Base-by-base conservation (phyloP, 2,329 filamentous ascomycete genomes). In the Ilyonectria sp. region DNA sequence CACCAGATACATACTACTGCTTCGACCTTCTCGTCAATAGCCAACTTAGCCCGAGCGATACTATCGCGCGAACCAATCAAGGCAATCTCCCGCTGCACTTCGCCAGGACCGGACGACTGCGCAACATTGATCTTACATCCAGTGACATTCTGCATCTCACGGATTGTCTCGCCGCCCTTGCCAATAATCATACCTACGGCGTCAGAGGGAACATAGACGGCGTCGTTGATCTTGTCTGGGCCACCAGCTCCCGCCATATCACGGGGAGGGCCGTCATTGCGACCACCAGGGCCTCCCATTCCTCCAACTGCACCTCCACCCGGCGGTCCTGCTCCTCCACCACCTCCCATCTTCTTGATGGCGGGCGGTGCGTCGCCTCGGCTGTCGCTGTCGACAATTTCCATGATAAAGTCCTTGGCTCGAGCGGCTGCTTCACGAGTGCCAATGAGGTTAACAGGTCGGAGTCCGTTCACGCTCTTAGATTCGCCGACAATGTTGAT, bases 101-200 rank as follows among this genome's bases (percentile, higher is more conserved):
- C 94, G 71, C 89, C 88, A 56, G 92, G 91, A 17, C 92, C 92
- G 40, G 91, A 91, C 8, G 94, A 91, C 75, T 93, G 93, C 35
- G 93, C 93, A 29, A 97, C 94, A 76, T 97, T 97, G 85, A 97
- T 97, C 84, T 97, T 97, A 87, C 95, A 97, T 52, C 93, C 93
- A 6, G 94, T 96, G 35, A 85, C 88, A 77, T 91, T 92, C 80
- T 97, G 94, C 92, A 97, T 97, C 74, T 97, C 94, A 71, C 95
- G 94, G 78, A 97, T 97, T 0, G 94, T 97, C 83, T 97, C 94
- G 71, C 94, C 94, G 63, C 94, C 93, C 85, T 97, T 97, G 71
- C 95, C 94, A 68, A 97, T 97, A 71, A 97, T 97, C 94, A 97
- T 97, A 68, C 94, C 94, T 61, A 97, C 94, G 6, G 94, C 93